These are phyloP conservation scores for Penicillium canescens DNA, from an alignment of 495 filamentous ascomycete genomes.

Conservation along the genomic window DNA sequence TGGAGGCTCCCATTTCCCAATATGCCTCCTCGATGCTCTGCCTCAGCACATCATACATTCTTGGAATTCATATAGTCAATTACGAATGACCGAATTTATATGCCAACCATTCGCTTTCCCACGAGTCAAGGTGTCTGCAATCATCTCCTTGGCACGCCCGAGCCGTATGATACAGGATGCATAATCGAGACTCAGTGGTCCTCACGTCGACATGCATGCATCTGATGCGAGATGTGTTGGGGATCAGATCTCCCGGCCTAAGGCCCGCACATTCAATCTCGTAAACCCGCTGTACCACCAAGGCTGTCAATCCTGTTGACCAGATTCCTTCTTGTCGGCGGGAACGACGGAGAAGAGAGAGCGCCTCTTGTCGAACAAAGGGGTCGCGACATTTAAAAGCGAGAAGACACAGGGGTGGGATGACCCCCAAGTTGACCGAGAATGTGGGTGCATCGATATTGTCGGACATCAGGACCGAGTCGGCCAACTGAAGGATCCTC, in stretches of 20 bases:
- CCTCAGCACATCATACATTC: no score
- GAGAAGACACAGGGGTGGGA: constrained; percentile 15
- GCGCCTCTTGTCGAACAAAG: constrained; percentile 9
- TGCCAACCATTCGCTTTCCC: constrained; percentile 10
- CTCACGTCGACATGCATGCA: constrained; percentile 1
- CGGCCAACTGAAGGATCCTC: constrained; percentile 4
- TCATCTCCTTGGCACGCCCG: not conserved
- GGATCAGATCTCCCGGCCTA: constrained; percentile 6
- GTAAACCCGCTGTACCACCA: constrained; percentile 6
- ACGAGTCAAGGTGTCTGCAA: not conserved
- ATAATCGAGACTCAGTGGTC: not conserved
- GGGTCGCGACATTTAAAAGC: constrained; percentile 19
- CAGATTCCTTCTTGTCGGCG: constrained; percentile 14
- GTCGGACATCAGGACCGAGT: not conserved
- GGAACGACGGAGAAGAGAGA: constrained; percentile 8
- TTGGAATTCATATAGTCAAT: no score
- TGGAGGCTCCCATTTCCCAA: no score
- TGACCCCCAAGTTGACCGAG: constrained; percentile 14
- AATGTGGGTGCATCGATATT: constrained; percentile 9
- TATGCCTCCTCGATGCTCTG: no score
- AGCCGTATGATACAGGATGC: not conserved
- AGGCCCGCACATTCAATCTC: constrained; percentile 15
- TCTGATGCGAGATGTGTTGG: constrained; percentile 11
- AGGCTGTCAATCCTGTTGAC: constrained; percentile 1
- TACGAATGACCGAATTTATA: constrained; percentile 15